Evolutionary conservation across 306 rosid species (phyloP).

Genomic region (Casuarina cunninghamiana): DNA sequence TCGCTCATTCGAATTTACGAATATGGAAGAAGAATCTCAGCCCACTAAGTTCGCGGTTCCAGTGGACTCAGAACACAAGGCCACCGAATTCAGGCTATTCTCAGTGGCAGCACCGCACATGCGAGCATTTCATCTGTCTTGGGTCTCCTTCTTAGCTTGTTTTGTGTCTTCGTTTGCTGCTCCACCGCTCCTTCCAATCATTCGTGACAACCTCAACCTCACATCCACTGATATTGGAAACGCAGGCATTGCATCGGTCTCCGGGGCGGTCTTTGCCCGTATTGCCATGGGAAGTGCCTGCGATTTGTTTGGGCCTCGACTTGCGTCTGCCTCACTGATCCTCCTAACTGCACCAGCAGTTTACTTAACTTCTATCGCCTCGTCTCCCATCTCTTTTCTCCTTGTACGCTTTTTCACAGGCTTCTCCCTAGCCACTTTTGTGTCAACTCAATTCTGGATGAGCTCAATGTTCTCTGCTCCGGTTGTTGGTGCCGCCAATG

Average conservation of each 20-base stretch:
- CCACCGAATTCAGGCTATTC: constrained; percentile 64
- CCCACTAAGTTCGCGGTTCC: constrained; percentile 48
- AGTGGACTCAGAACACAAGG: constrained; percentile 82
- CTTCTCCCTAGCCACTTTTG: constrained; percentile 79
- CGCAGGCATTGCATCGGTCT: constrained; percentile 87
- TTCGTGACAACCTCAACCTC: constrained; percentile 82
- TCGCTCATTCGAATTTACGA: not conserved
- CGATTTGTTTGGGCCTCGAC: constrained; percentile 77
- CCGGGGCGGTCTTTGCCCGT: constrained; percentile 82
- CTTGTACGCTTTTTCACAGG: constrained; percentile 82
- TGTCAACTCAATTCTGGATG: constrained; percentile 97
- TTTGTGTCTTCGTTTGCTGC: constrained; percentile 81
- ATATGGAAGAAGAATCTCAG: constrained; percentile 45
- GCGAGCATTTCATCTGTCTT: constrained; percentile 83
- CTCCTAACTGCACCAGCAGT: constrained; percentile 73
- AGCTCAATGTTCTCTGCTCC: constrained; percentile 84
- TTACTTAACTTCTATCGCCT: constrained; percentile 52
- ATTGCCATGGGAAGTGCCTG: constrained; percentile 87
- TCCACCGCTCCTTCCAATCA: constrained; percentile 75
- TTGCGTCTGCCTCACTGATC: constrained; percentile 67
- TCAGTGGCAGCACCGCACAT: constrained; percentile 78
- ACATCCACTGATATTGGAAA: constrained; percentile 90
- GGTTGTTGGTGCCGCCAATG: constrained; percentile 75
- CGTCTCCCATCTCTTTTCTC: constrained; percentile 56
- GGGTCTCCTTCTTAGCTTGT: constrained; percentile 80